phyloP scores from a whole-genome alignment of 768 basidiomycete species.

The Suillus ampliporus region DNA sequence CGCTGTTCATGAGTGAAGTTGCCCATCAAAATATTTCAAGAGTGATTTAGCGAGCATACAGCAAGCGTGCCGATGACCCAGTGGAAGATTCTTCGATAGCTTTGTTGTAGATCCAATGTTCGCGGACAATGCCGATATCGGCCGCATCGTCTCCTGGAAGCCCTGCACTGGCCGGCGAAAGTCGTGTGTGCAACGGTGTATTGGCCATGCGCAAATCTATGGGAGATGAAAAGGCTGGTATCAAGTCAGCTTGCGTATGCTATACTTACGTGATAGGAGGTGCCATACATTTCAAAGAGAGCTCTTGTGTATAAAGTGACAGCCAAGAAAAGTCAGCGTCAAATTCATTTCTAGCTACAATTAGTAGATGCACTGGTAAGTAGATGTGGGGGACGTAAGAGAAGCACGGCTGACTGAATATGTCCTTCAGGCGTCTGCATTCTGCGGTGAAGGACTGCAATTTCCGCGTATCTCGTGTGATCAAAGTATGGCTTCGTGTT shows the following conservation, averaged over 20 bases:
- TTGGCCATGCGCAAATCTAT: constrained; percentile 58
- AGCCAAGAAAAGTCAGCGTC: constrained; percentile 2
- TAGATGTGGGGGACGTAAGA: not conserved
- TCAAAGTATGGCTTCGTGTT: constrained; percentile 48
- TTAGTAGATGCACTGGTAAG: not conserved
- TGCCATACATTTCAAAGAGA: constrained; percentile 1
- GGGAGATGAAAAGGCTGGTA: not conserved
- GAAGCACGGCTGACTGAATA: constrained; percentile 45
- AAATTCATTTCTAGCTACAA: constrained; percentile 7
- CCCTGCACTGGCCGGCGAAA: constrained; percentile 69
- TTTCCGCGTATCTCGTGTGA: constrained; percentile 52
- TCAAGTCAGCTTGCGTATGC: constrained; percentile 3
- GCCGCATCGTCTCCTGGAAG: constrained; percentile 60
- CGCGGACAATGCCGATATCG: constrained; percentile 63
- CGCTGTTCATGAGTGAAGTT: constrained; percentile 38
- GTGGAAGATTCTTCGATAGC: constrained; percentile 41
- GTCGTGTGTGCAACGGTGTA: constrained; percentile 53
- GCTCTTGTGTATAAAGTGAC: constrained; percentile 1
- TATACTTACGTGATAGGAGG: not conserved
- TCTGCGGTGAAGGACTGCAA: constrained; percentile 56
- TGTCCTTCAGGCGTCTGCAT: constrained; percentile 60
- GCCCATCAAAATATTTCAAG: constrained; percentile 4
- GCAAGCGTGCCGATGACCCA: constrained; percentile 29
- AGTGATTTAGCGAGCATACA: constrained; percentile 18
- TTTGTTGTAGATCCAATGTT: constrained; percentile 63